These are phyloP conservation scores for Diplodia corticola DNA, from an alignment of 2,329 filamentous ascomycete genomes.

Conservation along the genomic window DNA sequence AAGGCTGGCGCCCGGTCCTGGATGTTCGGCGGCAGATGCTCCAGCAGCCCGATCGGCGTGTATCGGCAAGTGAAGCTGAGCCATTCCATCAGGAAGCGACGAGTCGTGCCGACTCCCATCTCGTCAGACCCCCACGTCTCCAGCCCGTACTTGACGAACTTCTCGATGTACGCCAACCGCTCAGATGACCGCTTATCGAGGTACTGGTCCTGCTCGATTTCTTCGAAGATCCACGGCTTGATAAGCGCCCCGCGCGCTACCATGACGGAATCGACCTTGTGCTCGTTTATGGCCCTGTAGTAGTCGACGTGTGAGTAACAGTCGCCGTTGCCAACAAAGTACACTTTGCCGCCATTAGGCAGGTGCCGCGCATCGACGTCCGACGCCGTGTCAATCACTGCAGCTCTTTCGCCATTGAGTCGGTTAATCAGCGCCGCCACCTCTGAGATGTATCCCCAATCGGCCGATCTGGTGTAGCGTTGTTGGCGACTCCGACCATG, in stretches of 20 bases:
- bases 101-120: constrained; percentile 84
- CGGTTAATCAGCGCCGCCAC: constrained; percentile 81
- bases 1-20: constrained; percentile 88
- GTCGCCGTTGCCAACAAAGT: constrained; percentile 95
- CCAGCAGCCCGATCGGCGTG: constrained; percentile 83
- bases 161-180: constrained; percentile 80
- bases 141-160: constrained; percentile 85
- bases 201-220: constrained; percentile 89
- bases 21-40: constrained; percentile 81
- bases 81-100: constrained; percentile 93
- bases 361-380: constrained; percentile 76
- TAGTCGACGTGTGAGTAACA: constrained; percentile 94
- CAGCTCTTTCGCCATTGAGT: constrained; percentile 69
- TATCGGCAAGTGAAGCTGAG: constrained; percentile 92
- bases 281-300: constrained; percentile 70
- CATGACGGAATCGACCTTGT: constrained; percentile 92
- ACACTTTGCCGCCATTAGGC: constrained; percentile 69
- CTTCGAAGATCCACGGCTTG: constrained; percentile 98
- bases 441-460: constrained; percentile 93
- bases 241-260: constrained; percentile 92
- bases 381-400: constrained; percentile 70
- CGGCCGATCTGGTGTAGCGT: constrained; percentile 86
- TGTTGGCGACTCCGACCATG: constrained; percentile 94
- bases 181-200: constrained; percentile 92
- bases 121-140: constrained; percentile 97